Conservation (phyloP, 1,139 yeast genomes). For the Zygoascus meyerae region DNA sequence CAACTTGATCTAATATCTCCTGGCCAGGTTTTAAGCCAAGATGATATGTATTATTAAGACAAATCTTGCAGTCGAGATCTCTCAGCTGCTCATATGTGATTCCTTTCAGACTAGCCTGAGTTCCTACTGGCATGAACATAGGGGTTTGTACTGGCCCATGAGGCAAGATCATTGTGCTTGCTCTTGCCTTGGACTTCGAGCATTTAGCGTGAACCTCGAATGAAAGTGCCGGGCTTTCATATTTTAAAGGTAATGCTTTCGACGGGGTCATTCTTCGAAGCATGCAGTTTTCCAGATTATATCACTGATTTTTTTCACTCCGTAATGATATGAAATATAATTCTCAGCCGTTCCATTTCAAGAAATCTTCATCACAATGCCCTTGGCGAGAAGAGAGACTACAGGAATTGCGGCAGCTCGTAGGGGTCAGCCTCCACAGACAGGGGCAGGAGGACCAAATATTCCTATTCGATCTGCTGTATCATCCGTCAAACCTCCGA, state of each 20-base stretch:
- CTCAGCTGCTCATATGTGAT: constrained; percentile 40
- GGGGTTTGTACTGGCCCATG: constrained; percentile 43
- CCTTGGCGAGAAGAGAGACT: background rate
- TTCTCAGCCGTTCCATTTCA: constrained; percentile 2
- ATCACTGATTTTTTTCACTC: background rate
- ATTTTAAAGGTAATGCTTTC: background rate
- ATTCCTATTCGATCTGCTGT: background rate
- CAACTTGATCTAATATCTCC: constrained; percentile 37
- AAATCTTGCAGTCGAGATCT: constrained; percentile 38
- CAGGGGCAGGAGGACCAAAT: no score
- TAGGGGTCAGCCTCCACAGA: no score
- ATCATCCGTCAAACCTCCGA: constrained; percentile 5
- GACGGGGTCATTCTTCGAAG: constrained; percentile 7
- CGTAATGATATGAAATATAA: background rate
- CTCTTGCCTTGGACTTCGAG: constrained; percentile 41
- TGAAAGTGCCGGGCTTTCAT: constrained; percentile 29
- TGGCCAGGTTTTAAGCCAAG: constrained; percentile 42
- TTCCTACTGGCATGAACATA: constrained; percentile 45
- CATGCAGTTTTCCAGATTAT: background rate
- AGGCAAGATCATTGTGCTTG: constrained; percentile 38
- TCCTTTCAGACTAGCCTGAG: constrained; percentile 44
- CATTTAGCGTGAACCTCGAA: constrained; percentile 39
- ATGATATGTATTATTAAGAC: constrained; percentile 42
- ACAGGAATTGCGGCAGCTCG: background rate
- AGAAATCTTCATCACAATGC: background rate